Conservation (phyloP, 2,329 filamentous ascomycete species). For the Trichoderma lentiforme region DNA sequence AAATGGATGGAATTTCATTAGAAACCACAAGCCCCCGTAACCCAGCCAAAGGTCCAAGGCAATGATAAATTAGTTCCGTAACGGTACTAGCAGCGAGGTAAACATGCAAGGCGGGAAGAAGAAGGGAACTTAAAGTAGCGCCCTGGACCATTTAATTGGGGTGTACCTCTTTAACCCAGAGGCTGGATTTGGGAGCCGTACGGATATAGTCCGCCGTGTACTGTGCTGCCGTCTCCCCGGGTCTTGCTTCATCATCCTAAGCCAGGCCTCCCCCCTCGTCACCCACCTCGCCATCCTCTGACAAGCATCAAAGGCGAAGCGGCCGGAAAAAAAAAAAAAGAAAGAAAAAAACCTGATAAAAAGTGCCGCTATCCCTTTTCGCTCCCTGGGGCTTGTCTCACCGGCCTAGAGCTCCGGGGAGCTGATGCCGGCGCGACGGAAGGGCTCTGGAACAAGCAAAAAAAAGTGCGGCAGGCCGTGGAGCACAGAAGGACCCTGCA, state of each 20-base stretch:
- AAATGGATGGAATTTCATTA: not conserved
- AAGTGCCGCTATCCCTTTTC: not conserved
- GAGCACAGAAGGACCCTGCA: slow-evolving; percentile 9
- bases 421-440: slow-evolving; percentile 13
- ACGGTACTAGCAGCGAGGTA: not conserved
- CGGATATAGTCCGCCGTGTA: not conserved
- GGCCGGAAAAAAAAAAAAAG: not conserved
- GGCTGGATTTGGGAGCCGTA: not conserved
- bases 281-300: not conserved
- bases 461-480: not conserved
- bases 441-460: slow-evolving; percentile 10
- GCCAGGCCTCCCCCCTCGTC: not conserved
- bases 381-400: not conserved
- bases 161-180: not conserved
- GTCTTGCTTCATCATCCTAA: not conserved
- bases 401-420: slow-evolving; percentile 15
- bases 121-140: slow-evolving; percentile 13
- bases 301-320: not conserved
- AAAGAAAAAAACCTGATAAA: not conserved
- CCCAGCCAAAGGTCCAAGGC: not conserved
- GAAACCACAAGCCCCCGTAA: not conserved
- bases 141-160: not conserved
- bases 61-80: not conserved
- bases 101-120: slow-evolving; percentile 8
- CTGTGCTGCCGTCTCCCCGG: slow-evolving; percentile 10